Percentiles rank a stretch among this genome's conserved stretches.
These are phyloP conservation scores for Mucor racemosus DNA, from an alignment of 371 early-diverging fungal species.

Conservation along the genomic window DNA sequence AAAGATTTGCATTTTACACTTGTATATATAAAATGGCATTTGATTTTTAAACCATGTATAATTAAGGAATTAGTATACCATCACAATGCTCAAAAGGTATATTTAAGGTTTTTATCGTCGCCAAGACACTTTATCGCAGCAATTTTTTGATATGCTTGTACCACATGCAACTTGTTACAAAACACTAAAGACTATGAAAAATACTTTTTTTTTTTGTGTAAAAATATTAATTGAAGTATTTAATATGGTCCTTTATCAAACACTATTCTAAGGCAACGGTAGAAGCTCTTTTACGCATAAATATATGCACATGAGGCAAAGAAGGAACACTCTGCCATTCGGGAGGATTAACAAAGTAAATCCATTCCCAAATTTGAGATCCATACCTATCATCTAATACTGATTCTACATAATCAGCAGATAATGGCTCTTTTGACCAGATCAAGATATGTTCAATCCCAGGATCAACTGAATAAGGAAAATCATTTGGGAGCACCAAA, in stretches of 20 bases:
- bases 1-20: no score
- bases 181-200: no score
- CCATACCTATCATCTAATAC: slow-evolving; percentile 37
- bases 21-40: no score
- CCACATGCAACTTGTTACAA: no score
- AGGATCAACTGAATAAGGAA: slow-evolving; percentile 61
- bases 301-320: slow-evolving; percentile 51
- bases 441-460: slow-evolving; percentile 55
- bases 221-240: no score
- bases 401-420: slow-evolving; percentile 25
- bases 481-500: slow-evolving; percentile 64
- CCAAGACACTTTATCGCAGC: no score
- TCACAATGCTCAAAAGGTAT: no score
- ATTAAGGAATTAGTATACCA: no score
- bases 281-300: slow-evolving; percentile 33
- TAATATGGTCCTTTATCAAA: neutral
- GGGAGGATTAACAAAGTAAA: slow-evolving; percentile 51
- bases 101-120: no score
- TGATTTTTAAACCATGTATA: no score
- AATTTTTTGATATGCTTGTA: no score
- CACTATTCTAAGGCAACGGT: neutral
- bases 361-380: slow-evolving; percentile 37
- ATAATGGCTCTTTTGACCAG: slow-evolving; percentile 59
- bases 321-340: slow-evolving; percentile 42
- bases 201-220: no score